Conservation (phyloP, 176 grass and related monocot species). For the Carex pumila region DNA sequence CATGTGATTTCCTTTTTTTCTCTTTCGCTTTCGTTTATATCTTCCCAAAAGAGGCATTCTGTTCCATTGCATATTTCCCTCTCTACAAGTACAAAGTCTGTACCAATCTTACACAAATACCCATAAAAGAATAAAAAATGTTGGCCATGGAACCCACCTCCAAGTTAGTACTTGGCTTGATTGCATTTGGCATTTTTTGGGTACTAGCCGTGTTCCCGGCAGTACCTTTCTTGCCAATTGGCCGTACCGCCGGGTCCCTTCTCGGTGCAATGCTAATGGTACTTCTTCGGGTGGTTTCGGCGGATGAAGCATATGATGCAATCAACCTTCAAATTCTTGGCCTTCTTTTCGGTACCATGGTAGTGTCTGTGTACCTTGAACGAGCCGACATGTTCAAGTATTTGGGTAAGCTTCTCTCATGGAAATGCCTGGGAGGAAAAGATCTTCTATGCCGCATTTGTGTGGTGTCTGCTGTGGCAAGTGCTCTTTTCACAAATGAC, state of each 20-base stretch:
- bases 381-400: constrained; percentile 87
- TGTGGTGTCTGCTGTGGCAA: constrained; percentile 34
- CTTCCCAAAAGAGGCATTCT: not conserved
- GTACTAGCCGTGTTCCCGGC: constrained; percentile 93
- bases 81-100: not conserved
- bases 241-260: constrained; percentile 76
- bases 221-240: constrained; percentile 77
- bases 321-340: constrained; percentile 91
- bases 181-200: constrained; percentile 83
- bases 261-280: constrained; percentile 95
- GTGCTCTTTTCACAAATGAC: constrained; percentile 48
- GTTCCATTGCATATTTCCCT: not conserved
- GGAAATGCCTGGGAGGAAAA: constrained; percentile 66
- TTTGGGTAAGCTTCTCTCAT: constrained; percentile 51
- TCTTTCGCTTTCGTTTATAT: not conserved
- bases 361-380: constrained; percentile 90
- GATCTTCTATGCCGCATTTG: constrained; percentile 82
- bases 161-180: constrained; percentile 49
- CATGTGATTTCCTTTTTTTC: constrained; percentile 3
- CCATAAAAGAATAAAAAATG: not conserved
- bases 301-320: constrained; percentile 74
- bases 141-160: constrained; percentile 65
- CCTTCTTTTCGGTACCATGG: constrained; percentile 92
- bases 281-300: constrained; percentile 51
- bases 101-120: constrained; percentile 3